These are phyloP conservation scores for Tuber aestivum DNA, from an alignment of 495 filamentous ascomycete species.

Conservation along the genomic window DNA sequence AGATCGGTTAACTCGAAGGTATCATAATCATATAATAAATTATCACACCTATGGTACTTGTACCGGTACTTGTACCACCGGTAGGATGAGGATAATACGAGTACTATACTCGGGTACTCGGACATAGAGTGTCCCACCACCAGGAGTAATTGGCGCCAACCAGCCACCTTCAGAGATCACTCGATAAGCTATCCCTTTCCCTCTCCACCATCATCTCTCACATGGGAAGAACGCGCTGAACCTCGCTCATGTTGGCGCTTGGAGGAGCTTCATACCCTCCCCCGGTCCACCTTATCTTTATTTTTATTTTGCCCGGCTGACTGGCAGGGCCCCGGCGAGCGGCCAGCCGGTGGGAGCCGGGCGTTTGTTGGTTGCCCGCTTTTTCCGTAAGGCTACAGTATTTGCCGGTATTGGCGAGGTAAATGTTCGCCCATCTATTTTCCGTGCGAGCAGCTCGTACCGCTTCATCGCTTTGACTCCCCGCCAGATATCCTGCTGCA, in stretches of 20 bases:
- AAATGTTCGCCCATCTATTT: not conserved
- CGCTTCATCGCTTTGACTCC: not conserved
- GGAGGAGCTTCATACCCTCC: not conserved
- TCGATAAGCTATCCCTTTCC: not conserved
- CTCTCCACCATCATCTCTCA: not conserved
- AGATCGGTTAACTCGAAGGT: not conserved
- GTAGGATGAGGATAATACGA: too few relatives aligned
- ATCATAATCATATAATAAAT: too few relatives aligned
- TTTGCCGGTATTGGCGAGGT: not conserved
- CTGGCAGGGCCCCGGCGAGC: not conserved
- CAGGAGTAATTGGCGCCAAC: not conserved
- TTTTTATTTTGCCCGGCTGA: not conserved
- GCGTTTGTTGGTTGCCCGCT: not conserved
- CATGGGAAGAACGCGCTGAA: not conserved
- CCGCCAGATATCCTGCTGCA: not conserved
- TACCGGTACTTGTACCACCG: too few relatives aligned
- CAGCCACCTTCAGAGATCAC: not conserved
- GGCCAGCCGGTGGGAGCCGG: not conserved
- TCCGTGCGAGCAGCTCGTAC: not conserved
- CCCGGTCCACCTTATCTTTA: not conserved
- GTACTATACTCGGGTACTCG: too few relatives aligned
- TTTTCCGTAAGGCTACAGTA: not conserved
- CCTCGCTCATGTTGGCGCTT: not conserved
- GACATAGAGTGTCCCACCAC: too few relatives aligned
- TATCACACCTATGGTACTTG: too few relatives aligned